Conservation (phyloP, 2,329 filamentous ascomycete genomes). For the Dothideomycetes sp. region DNA sequence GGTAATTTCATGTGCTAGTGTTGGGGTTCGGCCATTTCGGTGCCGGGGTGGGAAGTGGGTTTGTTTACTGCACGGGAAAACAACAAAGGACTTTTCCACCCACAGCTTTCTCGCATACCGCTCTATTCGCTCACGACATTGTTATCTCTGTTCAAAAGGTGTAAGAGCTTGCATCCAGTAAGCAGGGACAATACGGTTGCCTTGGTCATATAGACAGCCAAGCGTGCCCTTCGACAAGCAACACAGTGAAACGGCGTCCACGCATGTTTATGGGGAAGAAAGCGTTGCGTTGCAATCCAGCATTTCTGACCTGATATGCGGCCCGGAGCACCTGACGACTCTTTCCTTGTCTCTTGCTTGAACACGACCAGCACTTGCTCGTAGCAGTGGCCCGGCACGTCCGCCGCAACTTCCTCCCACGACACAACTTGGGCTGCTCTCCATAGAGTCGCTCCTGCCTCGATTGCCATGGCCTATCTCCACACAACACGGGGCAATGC, state of each 20-base stretch:
- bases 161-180: too few species aligned
- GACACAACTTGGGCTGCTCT: conserved; percentile 1
- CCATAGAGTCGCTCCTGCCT: conserved; percentile 5
- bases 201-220: too few species aligned
- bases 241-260: too few species aligned
- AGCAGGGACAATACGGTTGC: too few species aligned
- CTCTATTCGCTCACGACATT: too few species aligned
- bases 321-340: background rate
- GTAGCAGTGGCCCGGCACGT: conserved; percentile 9
- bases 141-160: too few species aligned
- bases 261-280: conserved; percentile 13
- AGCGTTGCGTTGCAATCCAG: conserved; percentile 10
- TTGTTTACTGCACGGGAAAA: conserved; percentile 12
- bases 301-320: conserved; percentile 12
- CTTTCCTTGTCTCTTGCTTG: conserved; percentile 7
- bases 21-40: conserved; percentile 8
- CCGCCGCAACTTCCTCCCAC: conserved; percentile 1
- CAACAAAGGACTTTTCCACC: conserved; percentile 11
- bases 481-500: conserved; percentile 4
- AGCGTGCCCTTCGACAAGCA: too few species aligned
- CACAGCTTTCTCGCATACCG: conserved; percentile 10
- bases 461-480: conserved; percentile 6
- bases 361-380: conserved; percentile 5
- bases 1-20: too few species aligned
- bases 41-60: conserved; percentile 11